These are phyloP conservation scores for Scedosporium dehoogii DNA, from an alignment of 2,329 filamentous ascomycete species.

Conservation along the genomic window DNA sequence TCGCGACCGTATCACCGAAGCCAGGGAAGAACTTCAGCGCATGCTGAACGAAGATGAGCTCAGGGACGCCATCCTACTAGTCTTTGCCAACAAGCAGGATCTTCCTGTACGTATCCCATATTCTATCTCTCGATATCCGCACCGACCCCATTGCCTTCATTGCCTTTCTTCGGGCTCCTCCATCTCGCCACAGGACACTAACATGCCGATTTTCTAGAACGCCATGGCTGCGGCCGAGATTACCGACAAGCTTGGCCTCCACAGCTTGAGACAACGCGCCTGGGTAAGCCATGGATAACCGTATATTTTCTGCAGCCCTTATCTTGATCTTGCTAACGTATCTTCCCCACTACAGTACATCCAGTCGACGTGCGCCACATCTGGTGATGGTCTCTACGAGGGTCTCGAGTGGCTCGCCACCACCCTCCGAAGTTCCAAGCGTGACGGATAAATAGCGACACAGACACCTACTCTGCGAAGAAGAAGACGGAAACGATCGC, in stretches of 20 bases:
- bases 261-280: conserved; percentile 95
- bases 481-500: conserved; percentile 8
- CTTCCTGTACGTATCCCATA: conserved; percentile 60
- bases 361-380: conserved; percentile 98
- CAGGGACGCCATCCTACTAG: conserved; percentile 88
- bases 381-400: conserved; percentile 98
- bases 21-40: conserved; percentile 88
- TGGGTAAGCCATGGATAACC: conserved; percentile 64
- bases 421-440: conserved; percentile 62
- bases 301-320: neutral
- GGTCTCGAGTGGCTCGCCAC: conserved; percentile 90
- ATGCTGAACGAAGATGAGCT: conserved; percentile 99
- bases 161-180: neutral
- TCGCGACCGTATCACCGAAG: conserved; percentile 95
- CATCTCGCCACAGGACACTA: conserved; percentile 1
- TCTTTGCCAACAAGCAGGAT: conserved; percentile 99
- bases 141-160: conserved; percentile 1
- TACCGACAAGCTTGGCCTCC: conserved; percentile 98
- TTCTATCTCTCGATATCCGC: neutral
- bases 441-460: neutral
- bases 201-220: conserved; percentile 49
- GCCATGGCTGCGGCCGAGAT: conserved; percentile 99
- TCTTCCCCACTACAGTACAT: conserved; percentile 59
- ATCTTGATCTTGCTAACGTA: conserved; percentile 9
- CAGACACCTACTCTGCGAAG: conserved; percentile 10